Evolutionary conservation across 78 protist genomes (phyloP).

Genomic region (Carpediemonas membranifera): DNA sequence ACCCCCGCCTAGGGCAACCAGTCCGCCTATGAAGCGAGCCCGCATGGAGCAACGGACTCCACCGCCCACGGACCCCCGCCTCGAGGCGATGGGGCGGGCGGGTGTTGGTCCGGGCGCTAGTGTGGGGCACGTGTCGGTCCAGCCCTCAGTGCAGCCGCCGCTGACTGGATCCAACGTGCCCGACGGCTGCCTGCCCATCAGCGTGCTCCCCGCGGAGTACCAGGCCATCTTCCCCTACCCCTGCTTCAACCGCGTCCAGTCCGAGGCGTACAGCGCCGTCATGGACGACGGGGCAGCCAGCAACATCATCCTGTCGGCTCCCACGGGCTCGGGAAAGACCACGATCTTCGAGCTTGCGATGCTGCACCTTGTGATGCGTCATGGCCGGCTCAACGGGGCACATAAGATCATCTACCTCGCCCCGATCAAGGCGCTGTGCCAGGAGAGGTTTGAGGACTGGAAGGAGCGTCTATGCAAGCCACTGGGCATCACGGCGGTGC

Average conservation of each 20-base stretch:
- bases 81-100: too few species aligned
- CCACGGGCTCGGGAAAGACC: constrained; percentile 55
- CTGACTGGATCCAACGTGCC: too few species aligned
- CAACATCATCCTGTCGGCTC: constrained; percentile 28
- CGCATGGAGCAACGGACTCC: too few species aligned
- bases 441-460: constrained; percentile 38
- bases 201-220: too few species aligned
- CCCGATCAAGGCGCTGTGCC: constrained; percentile 22
- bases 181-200: too few species aligned
- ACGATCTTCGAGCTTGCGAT: constrained; percentile 42
- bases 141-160: too few species aligned
- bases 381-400: not conserved
- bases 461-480: constrained; percentile 4
- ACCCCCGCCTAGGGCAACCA: too few species aligned
- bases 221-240: not conserved
- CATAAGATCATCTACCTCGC: not conserved
- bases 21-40: too few species aligned
- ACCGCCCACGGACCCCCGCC: too few species aligned
- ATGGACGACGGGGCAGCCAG: not conserved
- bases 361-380: not conserved
- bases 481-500: not conserved
- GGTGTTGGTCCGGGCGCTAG: too few species aligned
- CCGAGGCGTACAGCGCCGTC: not conserved
- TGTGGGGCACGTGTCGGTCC: too few species aligned
- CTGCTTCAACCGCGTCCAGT: not conserved